Conservation (phyloP, 768 basidiomycete species). For the Panaeolus cyanescens region DNA sequence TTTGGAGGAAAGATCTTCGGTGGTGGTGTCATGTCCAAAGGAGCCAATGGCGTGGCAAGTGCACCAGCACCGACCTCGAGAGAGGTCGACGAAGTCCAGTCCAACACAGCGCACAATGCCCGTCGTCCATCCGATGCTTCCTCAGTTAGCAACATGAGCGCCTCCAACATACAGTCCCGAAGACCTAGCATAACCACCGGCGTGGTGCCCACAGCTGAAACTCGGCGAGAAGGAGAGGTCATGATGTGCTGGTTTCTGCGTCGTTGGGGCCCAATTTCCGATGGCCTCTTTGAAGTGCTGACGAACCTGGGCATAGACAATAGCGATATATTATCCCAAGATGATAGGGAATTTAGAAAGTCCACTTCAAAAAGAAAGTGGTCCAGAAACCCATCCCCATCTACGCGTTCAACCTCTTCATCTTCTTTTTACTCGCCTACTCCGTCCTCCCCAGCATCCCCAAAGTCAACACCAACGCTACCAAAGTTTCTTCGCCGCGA, state of each 20-base stretch:
- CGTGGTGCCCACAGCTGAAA: not conserved
- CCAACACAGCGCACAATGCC: not conserved
- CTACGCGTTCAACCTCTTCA: conserved; percentile 2
- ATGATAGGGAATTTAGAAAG: conserved; percentile 9
- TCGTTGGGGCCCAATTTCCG: conserved; percentile 33
- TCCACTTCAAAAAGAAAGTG: conserved; percentile 1
- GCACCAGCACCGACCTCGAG: conserved; percentile 12
- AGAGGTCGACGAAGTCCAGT: conserved; percentile 7
- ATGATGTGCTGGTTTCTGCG: conserved; percentile 38
- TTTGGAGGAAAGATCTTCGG: conserved; percentile 38
- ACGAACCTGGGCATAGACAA: conserved; percentile 10
- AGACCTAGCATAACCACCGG: not conserved
- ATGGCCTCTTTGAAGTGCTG: conserved; percentile 28
- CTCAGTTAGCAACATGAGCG: not conserved
- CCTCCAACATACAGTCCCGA: not conserved
- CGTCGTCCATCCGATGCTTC: not conserved
- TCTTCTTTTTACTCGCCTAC: not conserved
- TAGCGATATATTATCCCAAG: not conserved
- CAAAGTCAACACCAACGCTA: not conserved
- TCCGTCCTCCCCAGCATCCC: not conserved
- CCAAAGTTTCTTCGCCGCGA: not conserved
- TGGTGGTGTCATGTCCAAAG: conserved; percentile 9
- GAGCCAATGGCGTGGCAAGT: not conserved
- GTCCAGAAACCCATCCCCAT: not conserved
- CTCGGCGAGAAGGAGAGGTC: conserved; percentile 18